phyloP scores from a whole-genome alignment of 768 basidiomycete genomes.

The Suillus americanus region DNA sequence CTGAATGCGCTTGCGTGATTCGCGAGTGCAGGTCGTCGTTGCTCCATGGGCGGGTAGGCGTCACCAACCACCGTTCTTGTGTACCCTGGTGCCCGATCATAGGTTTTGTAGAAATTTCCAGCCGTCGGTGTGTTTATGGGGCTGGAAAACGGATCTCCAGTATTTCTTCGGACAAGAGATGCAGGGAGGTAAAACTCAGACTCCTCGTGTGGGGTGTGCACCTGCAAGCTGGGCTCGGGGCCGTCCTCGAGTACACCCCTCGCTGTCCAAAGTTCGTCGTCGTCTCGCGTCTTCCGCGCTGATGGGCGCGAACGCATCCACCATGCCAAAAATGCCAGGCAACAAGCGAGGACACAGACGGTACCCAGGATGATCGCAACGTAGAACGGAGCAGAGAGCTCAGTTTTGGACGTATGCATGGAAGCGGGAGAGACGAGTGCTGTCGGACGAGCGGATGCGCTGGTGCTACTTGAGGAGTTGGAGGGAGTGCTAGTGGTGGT shows the following conservation, averaged over 20 bases:
- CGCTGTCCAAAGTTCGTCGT: conserved; percentile 35
- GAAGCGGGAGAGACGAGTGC: conserved; percentile 22
- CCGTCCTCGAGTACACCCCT: conserved; percentile 15
- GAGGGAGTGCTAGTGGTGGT: not conserved
- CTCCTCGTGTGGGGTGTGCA: conserved; percentile 10
- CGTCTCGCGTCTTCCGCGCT: conserved; percentile 34
- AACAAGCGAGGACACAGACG: conserved; percentile 43
- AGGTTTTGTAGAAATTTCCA: conserved; percentile 11
- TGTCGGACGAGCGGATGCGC: not conserved
- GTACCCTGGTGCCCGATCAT: conserved; percentile 13
- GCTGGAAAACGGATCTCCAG: conserved; percentile 19
- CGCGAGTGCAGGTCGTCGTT: conserved; percentile 21
- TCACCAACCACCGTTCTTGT: conserved; percentile 21
- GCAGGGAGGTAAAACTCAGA: conserved; percentile 24
- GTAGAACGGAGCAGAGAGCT: conserved; percentile 42
- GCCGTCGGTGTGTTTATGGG: conserved; percentile 10
- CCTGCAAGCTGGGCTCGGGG: conserved; percentile 4
- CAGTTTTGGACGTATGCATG: conserved; percentile 20
- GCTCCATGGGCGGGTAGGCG: conserved; percentile 12
- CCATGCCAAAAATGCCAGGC: conserved; percentile 51
- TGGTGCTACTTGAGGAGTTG: not conserved
- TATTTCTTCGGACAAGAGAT: conserved; percentile 19
- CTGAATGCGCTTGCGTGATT: conserved; percentile 26
- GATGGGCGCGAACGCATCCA: conserved; percentile 42
- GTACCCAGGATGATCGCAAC: conserved; percentile 49